These are phyloP conservation scores for Lactifluus volemus DNA, from an alignment of 768 basidiomycete species.

Conservation along the genomic window DNA sequence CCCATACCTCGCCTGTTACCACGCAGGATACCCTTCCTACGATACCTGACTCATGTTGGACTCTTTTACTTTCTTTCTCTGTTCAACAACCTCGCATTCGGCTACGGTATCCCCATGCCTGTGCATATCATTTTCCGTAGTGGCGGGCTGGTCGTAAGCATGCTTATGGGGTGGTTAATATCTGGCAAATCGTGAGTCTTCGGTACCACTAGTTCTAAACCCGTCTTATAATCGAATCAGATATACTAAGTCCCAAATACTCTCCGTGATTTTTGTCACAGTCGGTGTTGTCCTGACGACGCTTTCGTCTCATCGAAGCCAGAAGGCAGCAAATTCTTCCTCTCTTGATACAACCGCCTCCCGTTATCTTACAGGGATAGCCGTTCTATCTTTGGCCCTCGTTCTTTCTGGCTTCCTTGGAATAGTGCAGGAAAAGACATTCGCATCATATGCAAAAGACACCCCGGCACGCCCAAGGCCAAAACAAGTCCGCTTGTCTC, in stretches of 20 bases:
- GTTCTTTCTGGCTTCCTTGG: conserved; percentile 77
- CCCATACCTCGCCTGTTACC: conserved; percentile 43
- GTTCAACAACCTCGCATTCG: conserved; percentile 90
- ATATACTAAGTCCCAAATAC: conserved; percentile 54
- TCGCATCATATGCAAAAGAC: conserved; percentile 34
- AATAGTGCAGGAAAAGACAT: conserved; percentile 77
- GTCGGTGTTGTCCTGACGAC: conserved; percentile 74
- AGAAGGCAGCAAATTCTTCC: conserved; percentile 5
- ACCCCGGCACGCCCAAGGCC: background rate
- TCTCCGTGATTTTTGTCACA: conserved; percentile 75
- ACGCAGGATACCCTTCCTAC: conserved; percentile 57
- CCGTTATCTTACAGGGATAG: conserved; percentile 62
- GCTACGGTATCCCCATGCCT: conserved; percentile 77
- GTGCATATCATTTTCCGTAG: conserved; percentile 94
- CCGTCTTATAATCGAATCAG: conserved; percentile 28
- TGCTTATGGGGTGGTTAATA: conserved; percentile 69
- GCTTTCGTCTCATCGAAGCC: conserved; percentile 45
- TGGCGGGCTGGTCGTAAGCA: conserved; percentile 76
- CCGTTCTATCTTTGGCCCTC: conserved; percentile 66
- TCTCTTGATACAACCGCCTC: conserved; percentile 22
- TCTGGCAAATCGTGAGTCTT: conserved; percentile 51
- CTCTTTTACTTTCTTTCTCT: conserved; percentile 74
- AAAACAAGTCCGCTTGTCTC: conserved; percentile 17
- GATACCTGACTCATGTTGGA: conserved; percentile 72
- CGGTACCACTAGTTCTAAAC: background rate